Base-by-base conservation (phyloP, 192 early-diverging fungal species). In the Linnemannia hyalina region DNA sequence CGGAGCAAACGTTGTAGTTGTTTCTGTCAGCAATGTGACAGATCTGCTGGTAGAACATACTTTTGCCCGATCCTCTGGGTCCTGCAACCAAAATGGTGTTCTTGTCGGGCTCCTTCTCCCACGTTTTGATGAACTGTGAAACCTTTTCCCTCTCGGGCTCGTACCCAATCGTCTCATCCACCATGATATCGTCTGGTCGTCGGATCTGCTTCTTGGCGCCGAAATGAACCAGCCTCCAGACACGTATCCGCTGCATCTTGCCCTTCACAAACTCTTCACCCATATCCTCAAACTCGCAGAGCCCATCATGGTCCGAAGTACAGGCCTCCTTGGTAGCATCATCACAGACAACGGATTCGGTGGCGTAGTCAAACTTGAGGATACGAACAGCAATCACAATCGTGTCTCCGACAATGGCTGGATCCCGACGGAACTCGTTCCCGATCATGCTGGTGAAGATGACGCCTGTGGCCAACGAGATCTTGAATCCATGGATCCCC, bases 321-420 rank as follows among this genome's bases (percentile, higher is more conserved):
- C 82, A 83, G 10, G 82, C 82, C 32, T 73, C 76, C 83, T 84
- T 91, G 11, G 90, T 91, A 5, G 85, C 77, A 20, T 78, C 70
- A 68, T 91, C 90, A 40, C 90, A 91, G 6, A 91, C 88, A 29
- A 91, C 75, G 22, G 82, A 80, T 20, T 83, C 76, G 41, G 72
- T 81, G 11, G 90, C 89, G 55, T 89, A 90, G 7, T 86, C 78
- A 52, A 91, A 89, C 74, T 90, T 91, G 11, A 91, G 75, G 80
- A 91, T 90, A 36, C 90, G 85, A 4, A 91, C 90, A n/a, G 90
- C 90, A 69, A 91, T 70, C 3, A 91, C 86, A 69, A 91, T 91
- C 18, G 90, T 84, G 40, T 91, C 90, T 49, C 90, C 90, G 0
- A 88, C 80, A 77, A 91, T 91, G 15, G 83, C 88, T 10, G 90